Conservation (phyloP, 306 rosid species). For the Pterocarpus macrocarpus region DNA sequence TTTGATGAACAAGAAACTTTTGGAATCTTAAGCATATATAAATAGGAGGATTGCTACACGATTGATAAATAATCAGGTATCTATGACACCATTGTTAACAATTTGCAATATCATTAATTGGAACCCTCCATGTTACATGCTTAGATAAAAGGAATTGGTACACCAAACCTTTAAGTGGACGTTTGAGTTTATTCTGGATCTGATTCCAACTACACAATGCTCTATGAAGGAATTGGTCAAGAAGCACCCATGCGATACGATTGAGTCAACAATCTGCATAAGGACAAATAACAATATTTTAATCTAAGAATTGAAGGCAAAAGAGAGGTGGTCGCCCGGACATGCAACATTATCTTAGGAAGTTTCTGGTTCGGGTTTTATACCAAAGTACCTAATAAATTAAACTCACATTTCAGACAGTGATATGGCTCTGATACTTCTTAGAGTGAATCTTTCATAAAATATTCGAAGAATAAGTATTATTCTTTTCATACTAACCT, state of each 20-base stretch:
- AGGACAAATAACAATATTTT: conserved; percentile 28
- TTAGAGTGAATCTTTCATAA: neutral
- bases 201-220: conserved; percentile 78
- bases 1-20: neutral
- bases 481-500: conserved; percentile 57
- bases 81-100: conserved; percentile 5
- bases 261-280: conserved; percentile 78
- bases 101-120: neutral
- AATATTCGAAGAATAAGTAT: conserved; percentile 6
- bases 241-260: conserved; percentile 85
- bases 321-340: too few relatives aligned
- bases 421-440: too few relatives aligned
- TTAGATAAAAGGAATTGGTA: conserved; percentile 10
- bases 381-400: neutral
- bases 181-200: conserved; percentile 70
- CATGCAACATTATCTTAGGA: too few relatives aligned
- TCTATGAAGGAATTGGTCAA: conserved; percentile 68
- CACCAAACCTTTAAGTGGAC: conserved; percentile 72
- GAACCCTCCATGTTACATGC: neutral
- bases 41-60: too few relatives aligned
- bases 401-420: neutral
- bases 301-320: neutral
- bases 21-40: too few relatives aligned
- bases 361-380: too few relatives aligned
- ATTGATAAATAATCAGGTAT: neutral